phyloP scores from a whole-genome alignment of 2,329 filamentous ascomycete genomes.

The Fonsecaea pugnacius region DNA sequence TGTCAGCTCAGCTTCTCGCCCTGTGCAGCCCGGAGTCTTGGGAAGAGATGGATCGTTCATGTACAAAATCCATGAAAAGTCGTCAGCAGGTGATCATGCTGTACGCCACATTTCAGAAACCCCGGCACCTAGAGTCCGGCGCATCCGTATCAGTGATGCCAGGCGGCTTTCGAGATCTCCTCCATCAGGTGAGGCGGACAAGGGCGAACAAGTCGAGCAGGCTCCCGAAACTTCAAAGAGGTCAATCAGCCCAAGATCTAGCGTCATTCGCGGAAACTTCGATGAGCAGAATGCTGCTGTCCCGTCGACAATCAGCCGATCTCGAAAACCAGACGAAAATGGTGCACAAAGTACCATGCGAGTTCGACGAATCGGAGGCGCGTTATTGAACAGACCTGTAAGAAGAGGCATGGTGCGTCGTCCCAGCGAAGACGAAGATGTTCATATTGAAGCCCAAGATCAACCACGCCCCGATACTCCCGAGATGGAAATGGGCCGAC shows the following conservation, averaged over 20 bases:
- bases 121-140: conserved; percentile 51
- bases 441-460: conserved; percentile 40
- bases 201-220: conserved; percentile 7
- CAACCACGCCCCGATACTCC: conserved; percentile 30
- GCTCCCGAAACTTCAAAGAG: conserved; percentile 40
- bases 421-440: conserved; percentile 68
- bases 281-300: conserved; percentile 37
- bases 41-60: conserved; percentile 47
- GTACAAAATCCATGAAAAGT: conserved; percentile 42
- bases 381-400: conserved; percentile 78
- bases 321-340: conserved; percentile 63
- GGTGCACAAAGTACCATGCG: conserved; percentile 75
- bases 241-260: conserved; percentile 39
- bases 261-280: conserved; percentile 41
- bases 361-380: conserved; percentile 75
- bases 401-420: conserved; percentile 68
- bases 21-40: conserved; percentile 38
- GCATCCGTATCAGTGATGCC: conserved; percentile 48
- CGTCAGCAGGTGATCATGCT: conserved; percentile 16
- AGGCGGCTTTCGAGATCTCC: conserved; percentile 50
- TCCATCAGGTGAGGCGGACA: conserved; percentile 43
- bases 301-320: conserved; percentile 45
- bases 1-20: conserved; percentile 42
- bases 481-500: conserved; percentile 39
- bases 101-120: conserved; percentile 48